Evolutionary conservation across 2,329 filamentous ascomycete species (phyloP), one percentile per base, ranked within the genome.

Genomic region (Berkeleyomyces rouxiae): DNA sequence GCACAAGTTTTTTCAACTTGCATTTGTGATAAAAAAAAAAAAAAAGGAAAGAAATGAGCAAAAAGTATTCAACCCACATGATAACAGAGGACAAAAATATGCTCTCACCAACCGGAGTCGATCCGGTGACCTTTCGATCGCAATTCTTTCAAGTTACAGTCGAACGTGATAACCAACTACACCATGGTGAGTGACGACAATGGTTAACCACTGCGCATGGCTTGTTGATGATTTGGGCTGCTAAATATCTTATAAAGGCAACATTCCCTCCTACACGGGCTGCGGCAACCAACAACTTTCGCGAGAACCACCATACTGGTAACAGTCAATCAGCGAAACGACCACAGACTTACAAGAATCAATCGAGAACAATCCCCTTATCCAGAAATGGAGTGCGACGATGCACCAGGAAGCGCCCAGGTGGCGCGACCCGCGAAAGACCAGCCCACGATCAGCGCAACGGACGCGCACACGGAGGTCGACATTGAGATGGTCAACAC

Each of bases 81-180:
- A 23, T 7, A 57, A 33, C 36, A 61, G 9, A 49, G n/a, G 10
- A 33, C 10, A 61, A 51, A 61, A 61, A 47, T 11, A 46, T 23
- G 49, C 4, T 61, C 58, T 61, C 58, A 61, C 62, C 62, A 63
- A 62, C 55, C 61, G 55, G 53, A 59, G 37, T 59, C 55, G 55
- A 59, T 59, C 53, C 42, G 55, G 31, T 46, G 36, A 57, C 49
- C 39, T 58, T 36, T 55, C 44, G 37, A 51, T 53, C 10, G 16
- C 33, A 61, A 53, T 23, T 23, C 23, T 23, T 23, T 23, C 49
- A 61, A 63, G 40, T 63, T 63, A 63, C 61, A 63, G 62, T 63
- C 62, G 62, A 63, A 63, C 62, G 62, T 63, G 62, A 63, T 63
- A 63, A 63, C 62, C 62, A 63, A 51, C 62, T 63, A 63, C 62